Percentiles rank a stretch among this genome's conserved stretches.
These are phyloP conservation scores for Ganoderma boninense DNA, from an alignment of 1,284 basidiomycete species.

Conservation along the genomic window DNA sequence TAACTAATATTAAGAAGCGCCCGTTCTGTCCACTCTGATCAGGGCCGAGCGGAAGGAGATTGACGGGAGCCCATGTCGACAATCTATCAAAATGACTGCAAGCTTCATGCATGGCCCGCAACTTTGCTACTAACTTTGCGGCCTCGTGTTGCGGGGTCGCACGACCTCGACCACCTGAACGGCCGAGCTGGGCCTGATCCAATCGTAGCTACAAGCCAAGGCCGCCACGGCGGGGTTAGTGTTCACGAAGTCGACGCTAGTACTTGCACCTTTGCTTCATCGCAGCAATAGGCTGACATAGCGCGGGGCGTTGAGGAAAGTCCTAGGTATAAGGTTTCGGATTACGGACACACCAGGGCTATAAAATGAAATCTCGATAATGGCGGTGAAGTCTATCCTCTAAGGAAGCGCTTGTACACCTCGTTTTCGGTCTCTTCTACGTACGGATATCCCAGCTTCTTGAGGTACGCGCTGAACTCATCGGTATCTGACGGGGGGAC, in stretches of 20 bases:
- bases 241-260: neutral
- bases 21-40: neutral
- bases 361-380: neutral
- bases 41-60: neutral
- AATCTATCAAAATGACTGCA: conserved; percentile 1
- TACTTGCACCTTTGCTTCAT: neutral
- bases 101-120: neutral
- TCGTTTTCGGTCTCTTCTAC: conserved; percentile 95
- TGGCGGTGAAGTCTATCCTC: conserved; percentile 35
- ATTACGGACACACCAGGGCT: neutral
- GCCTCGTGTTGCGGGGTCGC: conserved; percentile 1
- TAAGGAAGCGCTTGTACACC: conserved; percentile 84
- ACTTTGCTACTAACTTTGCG: neutral
- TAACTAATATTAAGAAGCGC: neutral
- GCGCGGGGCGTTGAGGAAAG: neutral
- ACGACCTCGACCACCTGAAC: neutral
- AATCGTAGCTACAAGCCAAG: neutral
- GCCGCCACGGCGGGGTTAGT: neutral
- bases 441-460: conserved; percentile 85
- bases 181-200: neutral
- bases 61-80: neutral
- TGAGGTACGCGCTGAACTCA: conserved; percentile 80
- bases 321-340: neutral
- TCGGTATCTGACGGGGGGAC: conserved; percentile 76
- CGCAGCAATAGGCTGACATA: neutral